Evolutionary conservation across 2,329 filamentous ascomycete species (phyloP), one percentile per base, ranked within the genome.

Genomic region (Penicillium expansum): DNA sequence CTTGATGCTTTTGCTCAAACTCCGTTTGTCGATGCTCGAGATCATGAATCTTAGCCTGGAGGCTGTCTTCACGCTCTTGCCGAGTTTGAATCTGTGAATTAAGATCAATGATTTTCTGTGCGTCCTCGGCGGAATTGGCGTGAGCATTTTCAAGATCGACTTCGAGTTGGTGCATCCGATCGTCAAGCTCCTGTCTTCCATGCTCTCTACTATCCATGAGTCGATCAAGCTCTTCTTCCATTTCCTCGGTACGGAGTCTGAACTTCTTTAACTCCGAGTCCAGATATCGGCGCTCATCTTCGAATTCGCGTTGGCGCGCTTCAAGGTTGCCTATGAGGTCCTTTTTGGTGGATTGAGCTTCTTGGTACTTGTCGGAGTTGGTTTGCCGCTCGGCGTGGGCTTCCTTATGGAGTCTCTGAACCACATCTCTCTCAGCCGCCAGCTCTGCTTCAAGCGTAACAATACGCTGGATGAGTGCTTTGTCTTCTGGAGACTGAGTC

Each of bases 271-370:
- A 86, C 70, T 97, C 92, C 16, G 85, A 81, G 65, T 96, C 90
- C 0, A 97, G 80, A 10, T 87, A 89, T 67, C 89, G 91, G 38
- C 94, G 86, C 73, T 97, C 93, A 48, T 87, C 86, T 35, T 89
- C 81, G 64, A 96, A 97, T 68, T 97, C 94, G 27, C 86, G 86
- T 74, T 97, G 91, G 62, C 95, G 84, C 13, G 92, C 90, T 69
- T 97, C 92, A 78, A 99, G 91, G 69, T 99, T 99, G 62, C 91
- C 88, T 76, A 99, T 86, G 10, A 99, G 84, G 72, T 97, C 94
- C 66, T 90, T 89, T 74, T 99, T 99, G 1, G 90, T 97, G 3
- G 91, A 92, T 65, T 94, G 91, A 6, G 86, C 90, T 72, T 97
- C 93, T 61, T 94, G 86, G 59, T 96, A 67, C 79, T 83, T 77